Evolutionary conservation across 1,284 basidiomycete genomes (phyloP).

Genomic region (Serendipita sp.): DNA sequence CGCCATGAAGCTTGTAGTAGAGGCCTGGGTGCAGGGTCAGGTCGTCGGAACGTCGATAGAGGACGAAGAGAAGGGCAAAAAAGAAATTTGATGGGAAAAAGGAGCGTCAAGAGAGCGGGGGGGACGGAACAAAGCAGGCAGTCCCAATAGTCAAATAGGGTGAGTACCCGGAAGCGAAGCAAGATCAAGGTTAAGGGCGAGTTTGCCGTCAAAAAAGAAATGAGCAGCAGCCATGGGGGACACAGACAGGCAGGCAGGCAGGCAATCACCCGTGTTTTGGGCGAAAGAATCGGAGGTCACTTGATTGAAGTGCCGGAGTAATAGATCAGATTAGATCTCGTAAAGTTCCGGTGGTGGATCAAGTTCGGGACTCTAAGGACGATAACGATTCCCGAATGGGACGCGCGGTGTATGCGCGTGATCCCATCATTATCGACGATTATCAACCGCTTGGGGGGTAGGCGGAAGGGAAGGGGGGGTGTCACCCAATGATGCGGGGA

Average conservation of each 20-base stretch:
- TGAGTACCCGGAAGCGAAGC: not conserved
- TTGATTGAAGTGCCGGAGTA: constrained; percentile 1
- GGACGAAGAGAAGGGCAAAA: constrained; percentile 12
- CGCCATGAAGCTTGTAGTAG: constrained; percentile 96
- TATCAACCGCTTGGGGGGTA: not conserved
- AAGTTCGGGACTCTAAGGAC: not conserved
- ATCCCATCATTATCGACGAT: constrained; percentile 2
- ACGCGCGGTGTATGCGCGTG: not conserved
- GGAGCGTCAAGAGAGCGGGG: not conserved
- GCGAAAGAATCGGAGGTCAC: not conserved
- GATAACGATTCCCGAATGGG: constrained; percentile 3
- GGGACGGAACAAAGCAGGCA: no score
- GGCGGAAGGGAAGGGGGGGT: not conserved
- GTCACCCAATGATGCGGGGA: no score
- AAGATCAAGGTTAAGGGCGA: not conserved
- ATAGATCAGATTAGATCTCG: constrained; percentile 6
- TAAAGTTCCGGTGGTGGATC: constrained; percentile 11
- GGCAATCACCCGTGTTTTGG: not conserved
- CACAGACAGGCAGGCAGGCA: constrained; percentile 4
- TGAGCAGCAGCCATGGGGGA: not conserved
- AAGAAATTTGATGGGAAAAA: constrained; percentile 15
- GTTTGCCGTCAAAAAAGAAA: constrained; percentile 8
- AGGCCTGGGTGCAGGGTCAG: constrained; percentile 42
- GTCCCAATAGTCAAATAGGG: no score
- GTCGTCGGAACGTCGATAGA: constrained; percentile 5